Conservation (phyloP, 805 yeast genomes). For the Barnettozyma botsteinii region DNA sequence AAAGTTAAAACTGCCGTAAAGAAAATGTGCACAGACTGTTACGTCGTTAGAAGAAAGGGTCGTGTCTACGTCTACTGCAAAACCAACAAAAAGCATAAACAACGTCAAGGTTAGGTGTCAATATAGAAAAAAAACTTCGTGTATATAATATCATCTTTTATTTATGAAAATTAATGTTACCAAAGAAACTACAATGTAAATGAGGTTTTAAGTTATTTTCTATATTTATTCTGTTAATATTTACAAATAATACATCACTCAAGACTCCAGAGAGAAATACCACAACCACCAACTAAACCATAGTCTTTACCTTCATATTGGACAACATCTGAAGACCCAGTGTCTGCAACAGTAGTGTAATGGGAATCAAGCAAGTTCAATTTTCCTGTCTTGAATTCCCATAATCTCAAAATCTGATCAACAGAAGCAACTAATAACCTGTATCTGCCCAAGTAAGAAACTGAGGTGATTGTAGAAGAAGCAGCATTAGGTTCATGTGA, state of each 20-base stretch:
- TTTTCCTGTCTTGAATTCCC: conserved; percentile 38
- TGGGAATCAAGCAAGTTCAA: conserved; percentile 32
- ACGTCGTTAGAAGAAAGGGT: conserved; percentile 89
- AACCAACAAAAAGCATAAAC: conserved; percentile 88
- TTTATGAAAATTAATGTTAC: neutral
- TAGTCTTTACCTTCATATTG: conserved; percentile 24
- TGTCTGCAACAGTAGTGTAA: conserved; percentile 86
- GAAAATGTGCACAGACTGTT: conserved; percentile 89
- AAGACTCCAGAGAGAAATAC: conserved; percentile 51
- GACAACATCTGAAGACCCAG: conserved; percentile 61
- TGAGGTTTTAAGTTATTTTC: no score
- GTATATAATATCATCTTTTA: neutral
- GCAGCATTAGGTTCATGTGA: conserved; percentile 57
- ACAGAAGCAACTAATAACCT: conserved; percentile 62
- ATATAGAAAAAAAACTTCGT: neutral
- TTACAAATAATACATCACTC: conserved; percentile 6
- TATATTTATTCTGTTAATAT: neutral
- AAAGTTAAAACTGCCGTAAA: conserved; percentile 91
- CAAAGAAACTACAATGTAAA: neutral
- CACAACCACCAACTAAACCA: conserved; percentile 73
- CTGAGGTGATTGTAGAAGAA: conserved; percentile 77
- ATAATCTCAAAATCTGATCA: conserved; percentile 69
- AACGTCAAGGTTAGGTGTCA: conserved; percentile 65
- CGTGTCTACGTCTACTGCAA: conserved; percentile 91
- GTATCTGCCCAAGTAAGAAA: conserved; percentile 32